These are phyloP conservation scores for Auxenochlorella pyrenoidosa DNA, from an alignment of 139 green algal species.

Conservation along the genomic window DNA sequence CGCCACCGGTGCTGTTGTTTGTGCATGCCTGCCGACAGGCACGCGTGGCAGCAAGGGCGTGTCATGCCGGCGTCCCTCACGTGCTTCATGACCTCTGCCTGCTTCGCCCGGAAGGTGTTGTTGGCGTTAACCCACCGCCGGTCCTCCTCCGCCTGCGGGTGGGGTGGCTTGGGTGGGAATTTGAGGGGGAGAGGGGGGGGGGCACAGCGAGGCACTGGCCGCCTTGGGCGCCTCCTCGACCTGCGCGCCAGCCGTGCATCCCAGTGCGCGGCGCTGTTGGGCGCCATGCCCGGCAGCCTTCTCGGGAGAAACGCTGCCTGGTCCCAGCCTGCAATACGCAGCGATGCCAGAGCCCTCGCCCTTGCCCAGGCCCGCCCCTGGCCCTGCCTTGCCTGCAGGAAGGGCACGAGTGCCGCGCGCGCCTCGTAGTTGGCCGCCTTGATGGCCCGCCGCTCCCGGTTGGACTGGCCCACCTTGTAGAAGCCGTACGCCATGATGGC, in stretches of 20 bases:
- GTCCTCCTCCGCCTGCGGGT: constrained; percentile 76
- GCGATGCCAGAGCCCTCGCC: no score
- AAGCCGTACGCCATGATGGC: constrained; percentile 92
- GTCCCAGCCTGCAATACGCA: no score
- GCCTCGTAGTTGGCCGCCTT: constrained; percentile 62
- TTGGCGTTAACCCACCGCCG: constrained; percentile 63
- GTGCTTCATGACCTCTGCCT: constrained; percentile 80
- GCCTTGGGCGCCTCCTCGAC: not conserved
- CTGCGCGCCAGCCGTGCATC: not conserved
- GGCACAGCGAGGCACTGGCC: no score
- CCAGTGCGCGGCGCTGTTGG: not conserved
- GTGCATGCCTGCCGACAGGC: no score
- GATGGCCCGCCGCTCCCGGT: constrained; percentile 50
- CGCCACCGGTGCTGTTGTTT: no score
- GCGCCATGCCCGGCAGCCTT: no score
- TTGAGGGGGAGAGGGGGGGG: not conserved
- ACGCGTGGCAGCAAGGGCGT: no score
- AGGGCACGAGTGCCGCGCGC: constrained; percentile 64
- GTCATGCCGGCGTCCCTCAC: constrained; percentile 49
- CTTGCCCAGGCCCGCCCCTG: no score
- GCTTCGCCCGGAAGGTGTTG: constrained; percentile 51
- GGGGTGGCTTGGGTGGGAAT: no score
- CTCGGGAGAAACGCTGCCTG: no score
- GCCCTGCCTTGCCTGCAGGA: constrained; percentile 59
- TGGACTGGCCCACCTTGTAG: constrained; percentile 77